A percentile compares a stretch with the other conserved stretches of the same genome.
phyloP scores from a whole-genome alignment of 805 yeast species.

The Cyberlindnera japonica region DNA sequence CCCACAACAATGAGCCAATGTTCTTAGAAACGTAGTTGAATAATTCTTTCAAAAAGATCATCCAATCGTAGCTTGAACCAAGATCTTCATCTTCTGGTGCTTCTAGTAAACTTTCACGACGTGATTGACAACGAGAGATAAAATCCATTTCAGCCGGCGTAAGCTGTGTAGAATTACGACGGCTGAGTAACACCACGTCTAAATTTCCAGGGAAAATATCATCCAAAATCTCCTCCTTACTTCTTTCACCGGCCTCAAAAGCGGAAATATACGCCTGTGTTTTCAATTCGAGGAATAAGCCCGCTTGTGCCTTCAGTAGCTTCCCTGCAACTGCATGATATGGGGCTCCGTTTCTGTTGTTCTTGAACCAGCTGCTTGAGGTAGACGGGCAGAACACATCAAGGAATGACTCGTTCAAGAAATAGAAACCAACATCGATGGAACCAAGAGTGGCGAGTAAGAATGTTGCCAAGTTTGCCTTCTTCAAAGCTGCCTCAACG shows the following conservation, averaged over 20 bases:
- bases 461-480: constrained; percentile 85
- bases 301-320: constrained; percentile 76
- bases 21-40: constrained; percentile 75
- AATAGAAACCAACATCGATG: constrained; percentile 82
- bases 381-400: constrained; percentile 84
- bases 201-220: constrained; percentile 71
- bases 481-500: constrained; percentile 52
- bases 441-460: constrained; percentile 83
- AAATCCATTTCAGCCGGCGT: constrained; percentile 82
- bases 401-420: constrained; percentile 77
- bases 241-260: constrained; percentile 55
- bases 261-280: constrained; percentile 96
- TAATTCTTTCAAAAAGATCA: constrained; percentile 72
- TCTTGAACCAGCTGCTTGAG: constrained; percentile 17
- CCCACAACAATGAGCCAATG: constrained; percentile 71
- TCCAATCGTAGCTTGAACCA: constrained; percentile 79
- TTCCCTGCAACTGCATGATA: constrained; percentile 38
- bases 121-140: constrained; percentile 62
- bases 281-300: constrained; percentile 77
- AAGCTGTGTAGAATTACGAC: constrained; percentile 37
- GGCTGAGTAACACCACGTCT: constrained; percentile 36
- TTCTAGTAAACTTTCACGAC: constrained; percentile 58
- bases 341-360: constrained; percentile 1
- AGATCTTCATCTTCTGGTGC: constrained; percentile 48
- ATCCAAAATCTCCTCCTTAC: constrained; percentile 63